Base-by-base conservation (phyloP, 2,329 filamentous ascomycete genomes). In the Phyllachora maydis region DNA sequence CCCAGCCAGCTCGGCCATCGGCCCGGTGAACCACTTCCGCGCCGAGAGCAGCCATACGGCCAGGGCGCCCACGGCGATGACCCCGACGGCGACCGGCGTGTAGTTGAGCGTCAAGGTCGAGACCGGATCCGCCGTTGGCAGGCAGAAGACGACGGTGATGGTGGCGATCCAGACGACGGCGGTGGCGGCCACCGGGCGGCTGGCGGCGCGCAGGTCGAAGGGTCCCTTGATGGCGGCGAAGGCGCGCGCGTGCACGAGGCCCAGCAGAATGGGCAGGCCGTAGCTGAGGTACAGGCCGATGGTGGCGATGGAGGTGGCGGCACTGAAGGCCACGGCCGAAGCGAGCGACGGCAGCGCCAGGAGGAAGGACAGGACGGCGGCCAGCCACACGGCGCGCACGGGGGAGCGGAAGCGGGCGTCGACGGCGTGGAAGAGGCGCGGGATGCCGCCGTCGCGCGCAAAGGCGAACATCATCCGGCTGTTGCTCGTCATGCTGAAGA, bases 391-490 rank as follows among this genome's bases (percentile, higher is more conserved):
- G 15, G 61, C 47, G n/a, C 56, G 48, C 22, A 59, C 42, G 2
- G 61, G 61, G 6, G 49, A 54, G 19, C 49, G 43, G 41, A 61
- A 61, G 8, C 47, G 45, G 9, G 35, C 35, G 33, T 65, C 57
- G 19, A 65, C 59, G 14, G 52, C 46, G 37, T 61, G 50, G 42
- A 67, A 67, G 41, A 61, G 62, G 59, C 37, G 49, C 16, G 5
- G 7, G 7, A 66, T 56, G 11, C 59, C 61, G n/a, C 55, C 47
- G 32, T 66, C 61, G 10, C 61, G 49, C 0, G 54, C 47, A 33
- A 66, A 65, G 1, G 59, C 59, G 32, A 64, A 66, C 57, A 65
- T 65, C 61, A 65, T 66, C 14, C 61, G 48, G 18, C 50, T 56
- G 34, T 65, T 65, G 23, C 48, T 54, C 0, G 61, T 67, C 46